Evolutionary conservation across 768 basidiomycete genomes (phyloP), one percentile per base, ranked within the genome.

Genomic region (Panellus pusillus): DNA sequence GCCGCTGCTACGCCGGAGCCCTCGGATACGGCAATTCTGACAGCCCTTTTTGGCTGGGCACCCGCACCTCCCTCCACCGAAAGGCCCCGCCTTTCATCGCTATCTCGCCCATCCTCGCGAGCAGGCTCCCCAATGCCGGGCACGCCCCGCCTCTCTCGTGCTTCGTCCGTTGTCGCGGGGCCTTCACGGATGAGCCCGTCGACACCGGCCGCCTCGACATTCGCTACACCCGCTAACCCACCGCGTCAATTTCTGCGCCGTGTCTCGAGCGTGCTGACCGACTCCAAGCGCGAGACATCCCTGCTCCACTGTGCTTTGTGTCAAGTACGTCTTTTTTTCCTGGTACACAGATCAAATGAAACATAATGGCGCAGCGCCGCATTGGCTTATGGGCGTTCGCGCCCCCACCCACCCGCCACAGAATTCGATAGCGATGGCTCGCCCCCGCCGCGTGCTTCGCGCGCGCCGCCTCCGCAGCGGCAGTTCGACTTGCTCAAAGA

Each of bases 351-450:
- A 3, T 12, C 2, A 44, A 44, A n/a, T 44, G 18, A n/a, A 41
- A 29, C 5, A 1, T 9, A 9, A 9, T 15, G 24, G 24, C 24
- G 4, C 48, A 88, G 62, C 79, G 90, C n/a, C 80, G 89, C 17
- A 76, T 91, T 39, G 90, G 90, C 3, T 70, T 92, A 35, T 91
- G 90, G 90, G 80, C 82, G 1, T 91, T 90, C 63, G 67, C 73
- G 1, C 71, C 68, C n/a, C 66, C 62, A 6, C 45, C 46, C 50
- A 19, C 39, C 49, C 6, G 7, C 63, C 54, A 38, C 54, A 15
- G 32, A 35, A 35, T 35, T 37, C 43, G 40, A 24, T 24, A 24
- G 24, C 24, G 6, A 24, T 24, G 24, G 24, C 24, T 24, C 24
- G 24, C 47, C 60, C 50, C 55, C 61, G 54, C 51, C 62, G 47